Evolutionary conservation across 192 early-diverging fungal genomes (phyloP).

Genomic region (Phlyctochytrium arcticum): DNA sequence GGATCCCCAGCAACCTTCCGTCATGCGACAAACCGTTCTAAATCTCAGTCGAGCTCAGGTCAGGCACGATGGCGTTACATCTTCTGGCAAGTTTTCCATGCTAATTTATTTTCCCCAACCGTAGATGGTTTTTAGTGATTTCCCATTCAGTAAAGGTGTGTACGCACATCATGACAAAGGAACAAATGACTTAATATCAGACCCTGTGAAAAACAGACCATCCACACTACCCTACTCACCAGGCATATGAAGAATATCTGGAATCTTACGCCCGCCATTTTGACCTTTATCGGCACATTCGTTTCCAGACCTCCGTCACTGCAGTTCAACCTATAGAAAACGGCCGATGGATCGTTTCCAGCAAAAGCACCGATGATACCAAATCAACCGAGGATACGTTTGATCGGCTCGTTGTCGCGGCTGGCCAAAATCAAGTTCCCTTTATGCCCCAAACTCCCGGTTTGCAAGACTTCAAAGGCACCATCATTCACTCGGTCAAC

Average conservation of each 20-base stretch:
- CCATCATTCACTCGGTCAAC: slow-evolving; percentile 48
- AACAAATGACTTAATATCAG: too few relatives aligned
- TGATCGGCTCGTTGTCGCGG: slow-evolving; percentile 56
- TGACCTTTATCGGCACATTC: slow-evolving; percentile 45
- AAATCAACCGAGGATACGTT: slow-evolving; percentile 23
- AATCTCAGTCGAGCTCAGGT: too few relatives aligned
- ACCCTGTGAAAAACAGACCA: too few relatives aligned
- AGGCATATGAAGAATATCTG: slow-evolving; percentile 43
- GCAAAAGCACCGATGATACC: too few relatives aligned
- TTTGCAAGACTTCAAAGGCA: slow-evolving; percentile 43
- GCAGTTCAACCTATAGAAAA: slow-evolving; percentile 19
- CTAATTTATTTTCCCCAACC: too few relatives aligned
- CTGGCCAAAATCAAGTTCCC: slow-evolving; percentile 54
- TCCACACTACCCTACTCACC: slow-evolving; percentile 46
- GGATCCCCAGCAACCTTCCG: slow-evolving; percentile 43
- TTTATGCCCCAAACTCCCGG: slow-evolving; percentile 48
- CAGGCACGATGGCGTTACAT: too few relatives aligned
- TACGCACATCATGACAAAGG: too few relatives aligned
- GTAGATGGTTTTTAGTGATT: slow-evolving; percentile 38
- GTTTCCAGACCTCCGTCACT: slow-evolving; percentile 43
- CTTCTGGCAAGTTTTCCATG: too few relatives aligned
- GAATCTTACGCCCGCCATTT: slow-evolving; percentile 47
- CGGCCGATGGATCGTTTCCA: slow-evolving; percentile 15
- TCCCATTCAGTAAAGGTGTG: slow-evolving; percentile 44
- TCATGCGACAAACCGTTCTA: slow-evolving; percentile 50